A percentile compares a stretch with the other conserved stretches of the same genome.
Conservation (phyloP, 441 rosid genomes). For the Aquilaria agallochum region DNA sequence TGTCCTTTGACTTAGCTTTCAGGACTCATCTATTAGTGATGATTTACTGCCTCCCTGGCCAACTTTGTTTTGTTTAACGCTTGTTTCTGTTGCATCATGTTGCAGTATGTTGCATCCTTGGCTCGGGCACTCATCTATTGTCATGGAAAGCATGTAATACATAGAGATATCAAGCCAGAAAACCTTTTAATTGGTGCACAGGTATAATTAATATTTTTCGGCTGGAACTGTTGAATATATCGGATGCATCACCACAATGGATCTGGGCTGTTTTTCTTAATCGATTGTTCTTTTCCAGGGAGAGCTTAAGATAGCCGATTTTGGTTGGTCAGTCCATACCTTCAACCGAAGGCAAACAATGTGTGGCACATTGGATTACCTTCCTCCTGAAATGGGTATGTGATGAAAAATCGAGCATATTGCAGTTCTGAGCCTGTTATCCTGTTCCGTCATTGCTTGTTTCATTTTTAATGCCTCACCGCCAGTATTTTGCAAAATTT, state of each 20-base stretch:
- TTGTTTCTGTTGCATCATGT: slow-evolving; percentile 17
- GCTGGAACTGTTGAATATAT: not conserved
- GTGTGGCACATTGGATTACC: slow-evolving; percentile 97
- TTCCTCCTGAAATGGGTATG: slow-evolving; percentile 99
- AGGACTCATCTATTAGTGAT: too few species aligned
- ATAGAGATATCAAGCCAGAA: slow-evolving; percentile 97
- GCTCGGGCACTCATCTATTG: slow-evolving; percentile 97
- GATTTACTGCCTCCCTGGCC: not conserved
- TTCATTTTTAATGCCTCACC: too few species aligned
- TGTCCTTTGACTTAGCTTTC: too few species aligned
- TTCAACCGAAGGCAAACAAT: slow-evolving; percentile 90
- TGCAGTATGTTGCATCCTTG: slow-evolving; percentile 91
- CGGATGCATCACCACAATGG: not conserved
- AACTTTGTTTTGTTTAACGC: not conserved
- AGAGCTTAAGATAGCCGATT: slow-evolving; percentile 97
- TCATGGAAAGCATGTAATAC: slow-evolving; percentile 97
- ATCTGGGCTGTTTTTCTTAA: slow-evolving; percentile 13
- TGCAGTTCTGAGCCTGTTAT: too few species aligned
- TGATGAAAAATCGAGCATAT: not conserved
- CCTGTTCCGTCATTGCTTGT: too few species aligned
- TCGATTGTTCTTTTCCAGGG: slow-evolving; percentile 45
- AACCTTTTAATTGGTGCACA: slow-evolving; percentile 81
- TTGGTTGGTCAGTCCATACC: slow-evolving; percentile 99
- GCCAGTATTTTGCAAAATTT: too few species aligned
- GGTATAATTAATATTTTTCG: slow-evolving; percentile 32